phyloP scores from a whole-genome alignment of 352 stramenopile species.

The Halophytophthora batemanensis region DNA sequence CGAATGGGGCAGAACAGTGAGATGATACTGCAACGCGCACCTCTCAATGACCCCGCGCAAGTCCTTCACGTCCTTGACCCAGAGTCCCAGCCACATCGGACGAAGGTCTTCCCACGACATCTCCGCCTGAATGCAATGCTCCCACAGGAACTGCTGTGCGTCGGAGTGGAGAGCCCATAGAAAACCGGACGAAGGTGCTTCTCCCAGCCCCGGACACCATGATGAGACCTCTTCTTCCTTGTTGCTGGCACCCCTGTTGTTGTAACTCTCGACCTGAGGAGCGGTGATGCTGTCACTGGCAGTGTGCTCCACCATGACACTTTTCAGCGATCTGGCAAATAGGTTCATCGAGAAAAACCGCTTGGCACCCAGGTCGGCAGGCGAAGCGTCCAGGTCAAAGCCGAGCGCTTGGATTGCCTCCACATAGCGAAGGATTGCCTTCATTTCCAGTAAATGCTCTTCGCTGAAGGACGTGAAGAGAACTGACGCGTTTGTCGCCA shows the following conservation, averaged over 20 bases:
- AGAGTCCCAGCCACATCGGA: constrained; percentile 74
- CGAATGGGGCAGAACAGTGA: background rate
- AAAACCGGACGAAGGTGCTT: constrained; percentile 67
- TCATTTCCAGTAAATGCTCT: constrained; percentile 73
- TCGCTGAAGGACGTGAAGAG: constrained; percentile 64
- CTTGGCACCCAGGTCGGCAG: constrained; percentile 71
- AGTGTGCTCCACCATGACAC: constrained; percentile 28
- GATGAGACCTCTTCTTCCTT: constrained; percentile 10
- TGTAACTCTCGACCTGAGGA: constrained; percentile 7
- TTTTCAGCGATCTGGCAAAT: constrained; percentile 59
- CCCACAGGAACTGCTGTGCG: constrained; percentile 71
- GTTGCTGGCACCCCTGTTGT: constrained; percentile 22
- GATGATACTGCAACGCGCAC: constrained; percentile 17
- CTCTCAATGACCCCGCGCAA: constrained; percentile 64
- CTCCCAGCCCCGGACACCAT: constrained; percentile 28
- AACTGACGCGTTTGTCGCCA: constrained; percentile 39
- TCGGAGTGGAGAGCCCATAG: constrained; percentile 83
- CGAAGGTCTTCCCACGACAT: constrained; percentile 62
- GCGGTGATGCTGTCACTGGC: background rate
- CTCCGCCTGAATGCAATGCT: constrained; percentile 56
- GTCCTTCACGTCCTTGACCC: constrained; percentile 76
- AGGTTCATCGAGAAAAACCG: constrained; percentile 71
- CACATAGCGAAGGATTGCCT: constrained; percentile 65
- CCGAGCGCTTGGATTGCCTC: constrained; percentile 64
- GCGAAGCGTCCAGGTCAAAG: constrained; percentile 76